Conservation (phyloP, 257 asterid species). For the Solanum verrucosum region DNA sequence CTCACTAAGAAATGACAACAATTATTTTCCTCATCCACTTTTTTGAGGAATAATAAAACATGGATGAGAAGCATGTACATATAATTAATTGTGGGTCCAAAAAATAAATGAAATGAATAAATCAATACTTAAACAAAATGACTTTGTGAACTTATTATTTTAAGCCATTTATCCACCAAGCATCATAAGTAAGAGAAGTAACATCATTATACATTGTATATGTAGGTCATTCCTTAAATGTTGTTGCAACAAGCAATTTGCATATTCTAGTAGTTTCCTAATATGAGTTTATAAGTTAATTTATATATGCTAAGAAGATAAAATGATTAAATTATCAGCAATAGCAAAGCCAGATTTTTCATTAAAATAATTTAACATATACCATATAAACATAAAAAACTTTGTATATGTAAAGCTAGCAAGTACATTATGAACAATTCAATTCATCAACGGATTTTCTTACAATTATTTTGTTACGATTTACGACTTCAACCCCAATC, state of each 20-base stretch:
- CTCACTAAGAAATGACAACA: neutral
- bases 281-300: neutral
- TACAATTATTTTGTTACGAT: neutral
- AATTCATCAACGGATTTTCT: neutral
- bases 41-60: neutral
- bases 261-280: neutral
- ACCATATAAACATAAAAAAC: neutral
- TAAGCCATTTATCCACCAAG: neutral
- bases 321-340: neutral
- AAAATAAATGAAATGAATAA: neutral
- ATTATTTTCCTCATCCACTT: neutral
- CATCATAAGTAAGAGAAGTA: neutral
- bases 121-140: neutral
- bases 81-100: neutral
- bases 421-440: neutral
- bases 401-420: neutral
- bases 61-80: neutral
- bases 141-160: neutral
- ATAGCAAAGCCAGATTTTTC: fast-evolving
- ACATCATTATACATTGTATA: neutral
- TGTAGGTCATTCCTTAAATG: constrained; percentile 9
- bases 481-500: neutral
- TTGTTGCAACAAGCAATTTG: neutral
- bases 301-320: neutral
- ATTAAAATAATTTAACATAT: neutral